Evolutionary conservation across 352 stramenopile genomes (phyloP), one percentile per base, ranked within the genome.

Genomic region (Globisporangium spinosum): DNA sequence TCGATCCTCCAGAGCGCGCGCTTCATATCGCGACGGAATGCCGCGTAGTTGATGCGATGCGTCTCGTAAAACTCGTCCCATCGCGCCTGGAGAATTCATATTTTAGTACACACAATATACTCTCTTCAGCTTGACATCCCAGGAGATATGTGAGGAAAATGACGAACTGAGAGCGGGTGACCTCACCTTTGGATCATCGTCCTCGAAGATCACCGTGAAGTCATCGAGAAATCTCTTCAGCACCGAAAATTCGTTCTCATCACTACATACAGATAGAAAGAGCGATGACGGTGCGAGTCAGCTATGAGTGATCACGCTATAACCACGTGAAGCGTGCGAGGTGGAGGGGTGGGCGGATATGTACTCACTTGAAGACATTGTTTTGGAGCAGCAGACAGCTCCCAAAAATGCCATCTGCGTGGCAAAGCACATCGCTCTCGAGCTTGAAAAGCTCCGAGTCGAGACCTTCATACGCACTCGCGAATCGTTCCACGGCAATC

Each of bases 21-120:
- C 68, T 85, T 85, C 77, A 91, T 85, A 59, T 94, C 84, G n/a
- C 86, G 79, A 3, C 82, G 75, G 59, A 94, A 94, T 23, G 74
- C 43, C 15, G 65, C 67, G 10, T 80, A 70, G 6, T 78, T 68
- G 10, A 93, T 59, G 35, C 62, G 72, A 61, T 92, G 71, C 29
- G 70, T 34, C 6, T 72, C 57, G 22, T 76, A 77, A 58, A 94
- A 77, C 2, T 67, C 72, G 2, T 87, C 77, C 86, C 86, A 94
- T 22, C 67, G 76, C 0, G 74, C 65, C 74, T 51, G 8, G 17
- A 23, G 2, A 9, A 51, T 9, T 38, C 32, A 38, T 20, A 23
- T 22, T 23, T 22, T 23, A 51, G 43, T 20, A 23, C n/a, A 51
- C 1, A 13, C 9, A 51, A 3, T 20, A 45, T 45, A 51, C 43